A percentile compares a stretch with the other conserved stretches of the same genome.
Conservation (phyloP, 345 rosid genomes). For the Lenwebbia sp. region DNA sequence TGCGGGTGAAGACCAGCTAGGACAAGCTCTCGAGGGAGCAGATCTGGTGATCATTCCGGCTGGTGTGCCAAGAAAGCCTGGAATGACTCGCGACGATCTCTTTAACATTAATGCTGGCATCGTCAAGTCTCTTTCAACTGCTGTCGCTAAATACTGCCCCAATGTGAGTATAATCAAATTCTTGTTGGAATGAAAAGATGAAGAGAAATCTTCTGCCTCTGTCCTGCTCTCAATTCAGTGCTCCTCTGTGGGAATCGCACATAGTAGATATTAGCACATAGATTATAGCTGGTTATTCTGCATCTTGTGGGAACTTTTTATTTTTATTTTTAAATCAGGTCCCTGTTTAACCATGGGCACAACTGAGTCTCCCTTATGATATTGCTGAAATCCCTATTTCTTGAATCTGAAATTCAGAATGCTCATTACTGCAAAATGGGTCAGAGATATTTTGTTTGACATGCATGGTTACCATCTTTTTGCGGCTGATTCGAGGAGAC, state of each 20-base stretch:
- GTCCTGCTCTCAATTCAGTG: not conserved
- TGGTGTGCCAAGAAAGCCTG: slow-evolving; percentile 90
- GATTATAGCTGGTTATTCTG: not conserved
- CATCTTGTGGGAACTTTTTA: not conserved
- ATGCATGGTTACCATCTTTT: not conserved
- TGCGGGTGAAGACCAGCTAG: slow-evolving; percentile 57
- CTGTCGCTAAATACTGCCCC: slow-evolving; percentile 84
- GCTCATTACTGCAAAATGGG: not conserved
- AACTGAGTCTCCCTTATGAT: not conserved
- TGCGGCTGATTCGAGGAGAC: not conserved
- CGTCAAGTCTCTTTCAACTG: slow-evolving; percentile 52
- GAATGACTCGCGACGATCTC: slow-evolving; percentile 92
- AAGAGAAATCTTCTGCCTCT: not conserved
- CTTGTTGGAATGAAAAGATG: not conserved
- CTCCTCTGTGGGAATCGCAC: not conserved
- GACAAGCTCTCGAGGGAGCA: slow-evolving; percentile 60
- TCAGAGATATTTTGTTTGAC: not conserved
- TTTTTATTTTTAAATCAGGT: not conserved
- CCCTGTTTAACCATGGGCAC: not conserved
- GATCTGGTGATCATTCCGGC: slow-evolving; percentile 80
- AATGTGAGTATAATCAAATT: slow-evolving; percentile 27
- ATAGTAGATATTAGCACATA: not conserved
- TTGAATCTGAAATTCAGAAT: not conserved
- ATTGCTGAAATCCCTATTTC: not conserved
- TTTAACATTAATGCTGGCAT: slow-evolving; percentile 90